These are phyloP conservation scores for Backusella macrospora DNA, from an alignment of 192 early-diverging fungal genomes.

Conservation along the genomic window DNA sequence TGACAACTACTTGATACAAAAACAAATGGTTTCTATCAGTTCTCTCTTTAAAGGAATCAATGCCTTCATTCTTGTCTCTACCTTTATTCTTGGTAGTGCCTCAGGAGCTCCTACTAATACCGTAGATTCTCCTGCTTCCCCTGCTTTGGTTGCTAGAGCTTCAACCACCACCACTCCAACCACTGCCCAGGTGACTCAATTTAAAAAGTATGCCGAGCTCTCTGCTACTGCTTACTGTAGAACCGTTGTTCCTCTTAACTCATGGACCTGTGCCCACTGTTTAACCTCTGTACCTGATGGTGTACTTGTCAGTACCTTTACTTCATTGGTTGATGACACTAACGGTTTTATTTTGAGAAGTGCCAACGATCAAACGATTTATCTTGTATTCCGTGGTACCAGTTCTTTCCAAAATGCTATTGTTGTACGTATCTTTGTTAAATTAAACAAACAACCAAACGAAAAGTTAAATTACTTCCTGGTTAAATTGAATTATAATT, in stretches of 20 bases:
- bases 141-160: too few species aligned
- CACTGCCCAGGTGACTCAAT: not conserved
- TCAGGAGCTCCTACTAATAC: too few species aligned
- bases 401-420: not conserved
- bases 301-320: slow-evolving; percentile 9
- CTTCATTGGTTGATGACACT: not conserved
- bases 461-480: too few species aligned
- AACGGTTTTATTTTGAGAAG: slow-evolving; percentile 21
- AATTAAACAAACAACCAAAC: too few species aligned
- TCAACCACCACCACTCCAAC: not conserved
- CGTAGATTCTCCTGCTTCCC: too few species aligned
- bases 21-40: too few species aligned
- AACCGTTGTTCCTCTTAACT: not conserved
- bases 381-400: slow-evolving; percentile 19
- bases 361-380: not conserved
- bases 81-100: too few species aligned
- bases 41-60: too few species aligned
- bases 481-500: too few species aligned
- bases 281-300: slow-evolving; percentile 4
- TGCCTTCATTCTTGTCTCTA: too few species aligned
- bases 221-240: slow-evolving; percentile 10
- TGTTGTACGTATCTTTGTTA: not conserved
- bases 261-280: slow-evolving; percentile 14
- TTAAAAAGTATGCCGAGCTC: not conserved
- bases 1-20: too few species aligned